phyloP scores from a whole-genome alignment of 495 filamentous ascomycete genomes.

The Chlorociboria aeruginascens region DNA sequence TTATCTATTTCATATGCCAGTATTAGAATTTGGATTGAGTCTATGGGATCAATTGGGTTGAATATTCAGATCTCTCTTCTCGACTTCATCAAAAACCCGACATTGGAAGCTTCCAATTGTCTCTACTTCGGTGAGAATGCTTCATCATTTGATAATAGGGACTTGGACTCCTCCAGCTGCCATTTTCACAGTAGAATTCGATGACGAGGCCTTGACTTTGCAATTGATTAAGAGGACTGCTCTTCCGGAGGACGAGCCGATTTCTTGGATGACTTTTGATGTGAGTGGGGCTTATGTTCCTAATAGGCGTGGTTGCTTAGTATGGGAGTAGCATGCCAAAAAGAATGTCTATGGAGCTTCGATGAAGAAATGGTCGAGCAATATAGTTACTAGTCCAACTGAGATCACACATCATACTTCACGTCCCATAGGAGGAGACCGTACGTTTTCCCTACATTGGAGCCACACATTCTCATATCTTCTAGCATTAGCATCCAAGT shows the following conservation, averaged over 20 bases:
- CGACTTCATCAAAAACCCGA: not conserved
- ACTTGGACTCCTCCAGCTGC: constrained; percentile 77
- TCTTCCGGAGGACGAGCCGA: constrained; percentile 69
- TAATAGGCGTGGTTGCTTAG: not conserved
- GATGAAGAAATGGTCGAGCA: constrained; percentile 85
- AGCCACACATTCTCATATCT: constrained; percentile 1
- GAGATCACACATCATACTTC: constrained; percentile 67
- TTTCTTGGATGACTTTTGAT: constrained; percentile 85
- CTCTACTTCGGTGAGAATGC: constrained; percentile 27
- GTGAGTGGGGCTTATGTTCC: constrained; percentile 29
- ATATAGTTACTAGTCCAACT: constrained; percentile 60
- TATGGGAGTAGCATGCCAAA: constrained; percentile 49
- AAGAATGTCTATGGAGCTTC: constrained; percentile 78
- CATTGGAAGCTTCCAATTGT: too few relatives aligned
- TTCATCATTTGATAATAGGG: constrained; percentile 74
- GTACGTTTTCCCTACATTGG: constrained; percentile 21
- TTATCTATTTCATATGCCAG: too few relatives aligned
- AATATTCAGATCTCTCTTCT: not conserved
- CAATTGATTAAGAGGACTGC: constrained; percentile 64
- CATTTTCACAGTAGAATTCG: constrained; percentile 75
- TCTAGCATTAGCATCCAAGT: constrained; percentile 50
- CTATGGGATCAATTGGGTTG: too few relatives aligned
- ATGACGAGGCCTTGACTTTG: constrained; percentile 61
- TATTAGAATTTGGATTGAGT: too few relatives aligned
- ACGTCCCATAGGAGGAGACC: constrained; percentile 50